Conservation (phyloP, 1,139 yeast species). For the Pichia kudriavzevii region DNA sequence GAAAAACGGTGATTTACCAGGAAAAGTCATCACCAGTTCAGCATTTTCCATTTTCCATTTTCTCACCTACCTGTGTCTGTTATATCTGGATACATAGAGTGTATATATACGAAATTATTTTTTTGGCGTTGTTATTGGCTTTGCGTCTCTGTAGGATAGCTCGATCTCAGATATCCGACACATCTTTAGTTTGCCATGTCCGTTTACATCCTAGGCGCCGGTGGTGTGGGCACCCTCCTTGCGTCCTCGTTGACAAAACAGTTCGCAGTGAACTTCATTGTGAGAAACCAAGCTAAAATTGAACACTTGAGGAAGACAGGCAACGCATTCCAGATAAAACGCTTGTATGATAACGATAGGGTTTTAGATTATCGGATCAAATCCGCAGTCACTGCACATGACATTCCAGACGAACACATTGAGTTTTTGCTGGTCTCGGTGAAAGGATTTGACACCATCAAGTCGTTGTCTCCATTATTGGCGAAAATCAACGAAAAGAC, state of each 20-base stretch:
- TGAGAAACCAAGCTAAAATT: conserved; percentile 22
- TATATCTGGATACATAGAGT: no score
- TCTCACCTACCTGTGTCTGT: no score
- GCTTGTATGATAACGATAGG: conserved; percentile 19
- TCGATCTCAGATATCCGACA: conserved; percentile 1
- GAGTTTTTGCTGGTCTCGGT: conserved; percentile 26
- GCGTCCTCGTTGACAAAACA: conserved; percentile 19
- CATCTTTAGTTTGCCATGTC: conserved; percentile 9
- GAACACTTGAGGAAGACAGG: conserved; percentile 15
- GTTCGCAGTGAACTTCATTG: conserved; percentile 22
- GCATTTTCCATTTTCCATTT: no score
- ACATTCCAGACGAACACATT: conserved; percentile 17
- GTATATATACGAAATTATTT: no score
- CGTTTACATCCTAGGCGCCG: conserved; percentile 27
- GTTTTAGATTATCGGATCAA: conserved; percentile 13
- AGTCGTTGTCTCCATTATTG: conserved; percentile 22
- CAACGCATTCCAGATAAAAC: conserved; percentile 20
- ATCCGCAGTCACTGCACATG: conserved; percentile 16
- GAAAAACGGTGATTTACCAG: no score
- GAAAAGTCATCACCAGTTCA: no score
- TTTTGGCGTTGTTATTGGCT: no score
- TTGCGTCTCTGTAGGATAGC: no score
- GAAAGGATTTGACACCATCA: conserved; percentile 27
- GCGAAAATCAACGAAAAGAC: conserved; percentile 30
- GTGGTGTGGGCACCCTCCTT: conserved; percentile 26